Evolutionary conservation across 1,284 basidiomycete species (phyloP), one percentile per base, ranked within the genome.

Genomic region (Amylostereum areolatum): DNA sequence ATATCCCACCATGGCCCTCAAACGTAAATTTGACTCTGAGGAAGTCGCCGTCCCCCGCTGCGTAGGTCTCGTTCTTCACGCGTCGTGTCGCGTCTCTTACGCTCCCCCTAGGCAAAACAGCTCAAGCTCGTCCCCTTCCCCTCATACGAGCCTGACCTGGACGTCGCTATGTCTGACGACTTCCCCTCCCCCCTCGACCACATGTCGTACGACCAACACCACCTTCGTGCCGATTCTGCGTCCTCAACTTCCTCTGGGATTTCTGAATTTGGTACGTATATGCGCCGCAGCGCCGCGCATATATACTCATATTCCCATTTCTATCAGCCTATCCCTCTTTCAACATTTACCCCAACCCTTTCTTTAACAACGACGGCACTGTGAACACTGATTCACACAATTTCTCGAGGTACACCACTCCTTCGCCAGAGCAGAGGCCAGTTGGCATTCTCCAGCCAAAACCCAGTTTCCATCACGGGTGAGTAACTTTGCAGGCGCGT

Each of bases 101-200:
- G n/a, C 30, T 32, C 48, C 10, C 45, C 37, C 46, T 51, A 74
- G 56, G 66, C 71, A 39, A 89, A 89, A 65, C 83, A 88, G 63
- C 55, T 84, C 39, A 88, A 84, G 69, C 73, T 85, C 53, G 69
- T 87, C 52, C 81, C 83, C 41, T 88, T 87, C 65, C 85, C 86
- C 46, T 74, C 78, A 57, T 74, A 70, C 55, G 73, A 78, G 54
- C 63, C 67, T 53, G 81, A 85, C 64, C 66, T 70, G 58, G 86
- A 89, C 60, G 72, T 81, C 52, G 70, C 74, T 57, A 89, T 90
- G 88, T 78, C 75, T 57, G 77, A 79, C 56, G 68, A 64, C 43
- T 69, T 70, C 46, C 65, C 68, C 48, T 75, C 70, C 61, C 81
- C 85, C 57, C 71, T 73, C 62, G 78, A 81, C 53, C 74, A 78